Percentiles rank a stretch among this genome's conserved stretches.
Conservation (phyloP, 306 rosid genomes). For the Dryas drummondii region DNA sequence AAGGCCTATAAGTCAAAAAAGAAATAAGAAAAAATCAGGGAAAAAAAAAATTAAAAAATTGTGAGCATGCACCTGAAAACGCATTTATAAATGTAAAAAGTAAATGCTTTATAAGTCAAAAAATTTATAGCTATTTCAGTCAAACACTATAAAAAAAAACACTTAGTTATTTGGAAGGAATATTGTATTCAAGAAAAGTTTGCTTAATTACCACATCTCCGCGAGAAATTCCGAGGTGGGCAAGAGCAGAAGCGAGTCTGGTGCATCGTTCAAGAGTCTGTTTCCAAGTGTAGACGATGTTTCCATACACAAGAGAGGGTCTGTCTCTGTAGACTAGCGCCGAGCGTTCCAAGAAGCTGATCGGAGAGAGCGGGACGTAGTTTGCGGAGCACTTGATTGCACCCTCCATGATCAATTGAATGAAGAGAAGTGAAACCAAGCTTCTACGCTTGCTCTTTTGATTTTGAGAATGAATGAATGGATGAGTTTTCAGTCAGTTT, state of each 20-base stretch:
- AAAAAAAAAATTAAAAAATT: background rate
- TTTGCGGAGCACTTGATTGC: slow-evolving; percentile 53
- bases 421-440: too few relatives aligned
- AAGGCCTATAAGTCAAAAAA: background rate
- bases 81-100: too few relatives aligned
- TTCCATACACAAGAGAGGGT: slow-evolving; percentile 47
- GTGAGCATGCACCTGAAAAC: too few relatives aligned
- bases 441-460: too few relatives aligned
- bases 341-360: slow-evolving; percentile 83
- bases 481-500: too few relatives aligned
- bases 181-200: too few relatives aligned
- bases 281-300: slow-evolving; percentile 56
- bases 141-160: too few relatives aligned
- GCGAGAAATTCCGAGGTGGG: slow-evolving; percentile 45
- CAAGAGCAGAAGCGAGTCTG: slow-evolving; percentile 65
- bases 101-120: too few relatives aligned
- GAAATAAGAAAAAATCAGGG: background rate
- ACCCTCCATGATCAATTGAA: slow-evolving; percentile 54
- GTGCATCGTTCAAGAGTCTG: slow-evolving; percentile 69
- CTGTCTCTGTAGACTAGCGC: slow-evolving; percentile 59
- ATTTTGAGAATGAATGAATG: too few relatives aligned
- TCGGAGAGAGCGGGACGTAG: slow-evolving; percentile 65
- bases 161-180: too few relatives aligned
- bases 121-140: too few relatives aligned
- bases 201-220: slow-evolving; percentile 54